Conservation (phyloP, 2,329 filamentous ascomycete genomes). For the Fusarium neocosmosporiellum region DNA sequence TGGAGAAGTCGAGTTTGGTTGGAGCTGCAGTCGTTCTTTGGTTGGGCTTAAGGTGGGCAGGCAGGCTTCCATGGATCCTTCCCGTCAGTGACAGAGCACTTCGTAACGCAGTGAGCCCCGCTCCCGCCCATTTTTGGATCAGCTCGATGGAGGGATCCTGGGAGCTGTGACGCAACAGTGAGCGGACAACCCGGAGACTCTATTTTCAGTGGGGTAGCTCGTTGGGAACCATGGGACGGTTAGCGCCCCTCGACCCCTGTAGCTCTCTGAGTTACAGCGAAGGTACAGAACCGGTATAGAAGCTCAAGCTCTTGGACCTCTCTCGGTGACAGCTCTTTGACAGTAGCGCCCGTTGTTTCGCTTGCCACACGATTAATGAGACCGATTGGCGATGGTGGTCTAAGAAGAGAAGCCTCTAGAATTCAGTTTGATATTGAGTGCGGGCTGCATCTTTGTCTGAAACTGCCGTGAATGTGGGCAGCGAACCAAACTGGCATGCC, state of each 20-base stretch:
- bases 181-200: constrained; percentile 29
- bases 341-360: constrained; percentile 21
- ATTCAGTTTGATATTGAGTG: not conserved
- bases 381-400: not conserved
- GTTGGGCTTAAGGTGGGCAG: constrained; percentile 19
- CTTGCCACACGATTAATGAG: constrained; percentile 31
- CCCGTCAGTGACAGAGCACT: constrained; percentile 20
- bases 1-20: constrained; percentile 21
- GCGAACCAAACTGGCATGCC: not conserved
- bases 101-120: constrained; percentile 36
- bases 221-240: constrained; percentile 8
- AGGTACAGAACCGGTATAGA: constrained; percentile 5
- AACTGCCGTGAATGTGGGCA: constrained; percentile 11
- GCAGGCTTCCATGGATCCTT: constrained; percentile 14
- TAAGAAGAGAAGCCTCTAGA: constrained; percentile 1
- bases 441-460: constrained; percentile 3
- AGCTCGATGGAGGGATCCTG: constrained; percentile 6
- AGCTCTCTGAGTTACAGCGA: constrained; percentile 6
- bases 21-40: constrained; percentile 11
- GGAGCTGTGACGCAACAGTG: constrained; percentile 30
- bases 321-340: constrained; percentile 13
- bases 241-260: constrained; percentile 25
- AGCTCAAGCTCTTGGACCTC: constrained; percentile 19
- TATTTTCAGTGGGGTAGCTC: constrained; percentile 19
- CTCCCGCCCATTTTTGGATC: constrained; percentile 30